Base-by-base conservation (phyloP, 2,329 filamentous ascomycete species). In the Fusarium pininemorale region DNA sequence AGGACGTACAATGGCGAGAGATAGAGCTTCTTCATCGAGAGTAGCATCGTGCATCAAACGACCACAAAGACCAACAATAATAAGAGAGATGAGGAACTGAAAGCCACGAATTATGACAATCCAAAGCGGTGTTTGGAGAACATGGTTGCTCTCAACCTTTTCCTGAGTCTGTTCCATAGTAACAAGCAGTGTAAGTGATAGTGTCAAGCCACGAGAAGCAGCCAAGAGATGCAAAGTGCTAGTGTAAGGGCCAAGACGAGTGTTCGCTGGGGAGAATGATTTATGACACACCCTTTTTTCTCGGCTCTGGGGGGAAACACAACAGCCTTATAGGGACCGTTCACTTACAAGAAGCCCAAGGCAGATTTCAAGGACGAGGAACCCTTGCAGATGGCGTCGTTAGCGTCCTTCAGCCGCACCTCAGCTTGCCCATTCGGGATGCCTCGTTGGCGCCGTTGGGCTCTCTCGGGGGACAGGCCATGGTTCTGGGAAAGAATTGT, bases 81-180 rank as follows among this genome's bases (percentile, higher is more conserved):
- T 72, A 42, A 88, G 39, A 5, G 84, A 81, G 20, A 87, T 15
- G 35, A 87, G 56, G 56, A 85, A 74, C 68, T 87, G 85, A 44
- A 82, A 70, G 22, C 81, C 79, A 15, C 85, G 84, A 30, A 85
- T 55, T 24, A 81, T 80, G 32, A 83, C 76, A n/a, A 87, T 75
- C 85, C 85, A 87, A 24, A 77, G 60, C 14, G 86, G 85, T 28
- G 85, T 82, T 39, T 79, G 72, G 63, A 87, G 82, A 65, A 87
- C 74, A 63, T 82, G 75, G 24, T 64, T 67, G 35, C 60, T 20
- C 18, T 41, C 37, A 3, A 26, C 51, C 51, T 70, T 75, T 57
- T 68, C 72, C 22, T 64, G 66, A 2, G 28, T 63, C 18, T 77
- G 72, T 32, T 77, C 72, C 74, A 78, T 79, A 24, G 38, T 8